phyloP scores from a whole-genome alignment of 2,329 filamentous ascomycete species.

The Laburnicola sp. region DNA sequence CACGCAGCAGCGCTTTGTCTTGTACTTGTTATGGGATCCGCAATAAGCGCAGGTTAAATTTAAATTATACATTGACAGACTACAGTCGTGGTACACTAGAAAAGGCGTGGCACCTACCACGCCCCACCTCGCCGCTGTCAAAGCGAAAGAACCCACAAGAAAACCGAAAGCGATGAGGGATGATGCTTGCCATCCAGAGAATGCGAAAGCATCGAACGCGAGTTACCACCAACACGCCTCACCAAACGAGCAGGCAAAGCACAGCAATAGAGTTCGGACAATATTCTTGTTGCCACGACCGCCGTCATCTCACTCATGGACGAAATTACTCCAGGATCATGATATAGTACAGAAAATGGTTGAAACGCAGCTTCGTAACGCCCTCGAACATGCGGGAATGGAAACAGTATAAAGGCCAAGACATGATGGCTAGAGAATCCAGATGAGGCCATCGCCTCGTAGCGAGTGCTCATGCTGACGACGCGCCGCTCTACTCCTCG shows the following conservation, averaged over 20 bases:
- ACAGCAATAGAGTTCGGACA: too few relatives aligned
- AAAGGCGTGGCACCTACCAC: background rate
- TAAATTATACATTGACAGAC: slow-evolving; percentile 4
- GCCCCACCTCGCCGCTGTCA: background rate
- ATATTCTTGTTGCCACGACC: too few relatives aligned
- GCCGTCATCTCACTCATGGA: background rate
- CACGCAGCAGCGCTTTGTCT: background rate
- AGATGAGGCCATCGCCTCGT: slow-evolving; percentile 11
- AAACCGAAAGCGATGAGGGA: background rate
- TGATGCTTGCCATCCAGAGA: background rate
- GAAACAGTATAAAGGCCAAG: background rate
- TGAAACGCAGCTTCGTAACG: background rate
- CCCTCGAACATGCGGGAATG: slow-evolving; percentile 3
- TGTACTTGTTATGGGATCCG: background rate
- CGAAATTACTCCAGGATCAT: slow-evolving; percentile 3
- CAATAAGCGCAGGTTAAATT: background rate
- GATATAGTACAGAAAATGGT: slow-evolving; percentile 8
- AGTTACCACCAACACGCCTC: too few relatives aligned
- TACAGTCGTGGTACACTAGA: background rate
- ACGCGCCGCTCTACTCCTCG: slow-evolving; percentile 11
- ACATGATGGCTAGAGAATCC: background rate
- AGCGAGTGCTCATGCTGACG: slow-evolving; percentile 9
- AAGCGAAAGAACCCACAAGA: background rate
- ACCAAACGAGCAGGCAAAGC: too few relatives aligned
- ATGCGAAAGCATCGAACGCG: background rate